Evolutionary conservation across 176 grass and related monocot genomes (phyloP), one percentile per base, ranked within the genome.

Genomic region (Oryza nivara): DNA sequence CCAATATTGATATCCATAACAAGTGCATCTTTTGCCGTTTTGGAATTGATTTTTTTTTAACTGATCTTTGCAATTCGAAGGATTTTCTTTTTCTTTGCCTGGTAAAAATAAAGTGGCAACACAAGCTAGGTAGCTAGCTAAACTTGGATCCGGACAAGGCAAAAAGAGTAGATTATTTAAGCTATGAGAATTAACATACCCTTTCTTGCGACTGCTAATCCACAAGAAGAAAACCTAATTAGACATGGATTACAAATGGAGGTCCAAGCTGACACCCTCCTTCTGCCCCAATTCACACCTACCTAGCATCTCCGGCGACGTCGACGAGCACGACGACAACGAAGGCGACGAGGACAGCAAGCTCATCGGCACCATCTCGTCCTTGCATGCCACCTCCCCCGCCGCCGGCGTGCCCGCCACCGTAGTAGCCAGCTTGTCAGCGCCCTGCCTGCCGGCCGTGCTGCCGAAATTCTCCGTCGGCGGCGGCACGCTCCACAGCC

Each of bases 211-310:
- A 90, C 79, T 64, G 54, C 72, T 64, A 88, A 67, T 51, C 75
- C 83, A 80, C 76, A 68, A 72, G 73, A 94, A 88, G 82, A 93
- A 90, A 48, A 67, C 76, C 54, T 58, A 58, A 56, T 56, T 73
- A 92, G 79, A 77, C 5, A 74, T 80, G 78, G 81, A 75, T 97
- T 91, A 97, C 92, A 97, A 94, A 87, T 92, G 94, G 70, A 97
- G 90, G 80, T 97, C 94, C 87, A 97, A 90, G 89, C 94, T 97
- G 82, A 97, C 85, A 67, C 76, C 86, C 84, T 92, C 89, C 76
- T 97, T 91, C 67, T 78, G 70, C 10, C 60, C 92, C 65, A 89
- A 80, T 84, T 88, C 92, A 60, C 76, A 86, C 89, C 94, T 89
- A 88, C 88, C 94, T 87, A 89, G 86, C 87, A 94, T 87, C 68